Evolutionary conservation across 108 stramenopile species (phyloP).

Genomic region (Cylindrotheca closterium): DNA sequence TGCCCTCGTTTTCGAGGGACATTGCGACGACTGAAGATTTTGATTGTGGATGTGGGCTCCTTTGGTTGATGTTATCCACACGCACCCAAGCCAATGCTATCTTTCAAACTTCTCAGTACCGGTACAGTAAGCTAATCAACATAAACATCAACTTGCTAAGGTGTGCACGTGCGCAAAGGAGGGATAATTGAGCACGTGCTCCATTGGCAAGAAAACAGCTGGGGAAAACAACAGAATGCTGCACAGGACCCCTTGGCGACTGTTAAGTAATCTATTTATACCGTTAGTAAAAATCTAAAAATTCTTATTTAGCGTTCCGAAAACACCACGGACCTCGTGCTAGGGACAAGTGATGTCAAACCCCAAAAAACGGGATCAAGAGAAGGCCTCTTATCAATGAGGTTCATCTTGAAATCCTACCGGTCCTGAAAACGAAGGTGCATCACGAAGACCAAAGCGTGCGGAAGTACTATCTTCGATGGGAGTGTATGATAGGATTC

Average conservation of each 20-base stretch:
- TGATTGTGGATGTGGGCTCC: not conserved
- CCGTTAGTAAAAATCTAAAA: too few species aligned
- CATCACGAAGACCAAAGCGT: not conserved
- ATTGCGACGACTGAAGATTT: not conserved
- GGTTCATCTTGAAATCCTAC: not conserved
- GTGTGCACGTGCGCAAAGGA: not conserved
- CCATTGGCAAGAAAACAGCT: too few species aligned
- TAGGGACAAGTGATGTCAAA: too few species aligned
- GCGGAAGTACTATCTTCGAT: not conserved
- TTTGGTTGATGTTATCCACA: not conserved
- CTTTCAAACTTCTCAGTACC: too few species aligned
- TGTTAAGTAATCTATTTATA: too few species aligned
- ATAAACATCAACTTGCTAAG: too few species aligned
- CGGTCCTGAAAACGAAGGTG: not conserved
- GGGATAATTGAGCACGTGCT: conserved; percentile 1
- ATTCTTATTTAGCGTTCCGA: too few species aligned
- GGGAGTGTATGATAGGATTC: not conserved
- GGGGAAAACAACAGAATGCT: not conserved
- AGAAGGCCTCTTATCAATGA: too few species aligned
- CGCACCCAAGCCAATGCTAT: too few species aligned
- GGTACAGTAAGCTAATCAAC: too few species aligned
- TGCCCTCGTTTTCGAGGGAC: conserved; percentile 15
- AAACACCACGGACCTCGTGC: too few species aligned
- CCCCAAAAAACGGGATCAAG: too few species aligned
- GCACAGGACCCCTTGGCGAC: not conserved